Evolutionary conservation across 176 grass and related monocot genomes (phyloP), one percentile per base, ranked within the genome.

Genomic region (Oryza brachyantha): DNA sequence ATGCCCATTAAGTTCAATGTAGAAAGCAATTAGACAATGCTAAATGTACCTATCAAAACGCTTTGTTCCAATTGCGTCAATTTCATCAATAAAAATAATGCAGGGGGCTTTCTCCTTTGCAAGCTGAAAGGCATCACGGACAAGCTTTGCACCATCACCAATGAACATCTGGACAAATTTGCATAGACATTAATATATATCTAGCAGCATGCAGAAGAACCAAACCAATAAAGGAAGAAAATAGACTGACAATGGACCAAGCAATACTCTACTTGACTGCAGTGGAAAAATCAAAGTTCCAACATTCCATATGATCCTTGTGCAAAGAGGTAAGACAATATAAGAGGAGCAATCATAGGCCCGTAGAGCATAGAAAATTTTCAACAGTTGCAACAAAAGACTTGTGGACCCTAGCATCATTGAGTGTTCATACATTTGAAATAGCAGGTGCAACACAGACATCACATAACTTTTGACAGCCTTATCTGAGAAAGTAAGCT

Each of bases 41-140:
- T 13, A 42, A 75, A 68, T 26, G 17, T 68, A 96, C 93, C 87
- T 92, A 70, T 90, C 87, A 74, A 92, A 96, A 76, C 87, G 86
- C 61, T 96, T 96, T 26, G 90, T 90, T 73, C 93, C 93, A 77
- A 96, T 96, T 32, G 93, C 93, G 84, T 96, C 90, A 54, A 96
- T 92, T 82, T 92, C 90, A 81, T 96, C 93, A 37, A 96, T 96
- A 72, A 96, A 92, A 40, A 96, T 96, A 60, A 96, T 90, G 74
- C 90, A 96, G 13, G 93, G 93, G 43, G 93, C 34, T 72, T 92
- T 96, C 62, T 92, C 90, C 73, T 96, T 96, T 13, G 93, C 93
- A 17, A 96, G 79, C 87, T 90, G 84, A 84, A 96, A 92, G 14
- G 93, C 90, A 84, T 92, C 90, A 42, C 87, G 86, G 68, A 96